Base-by-base conservation (phyloP, 352 stramenopile species). In the Thalassiosira pacifica region DNA sequence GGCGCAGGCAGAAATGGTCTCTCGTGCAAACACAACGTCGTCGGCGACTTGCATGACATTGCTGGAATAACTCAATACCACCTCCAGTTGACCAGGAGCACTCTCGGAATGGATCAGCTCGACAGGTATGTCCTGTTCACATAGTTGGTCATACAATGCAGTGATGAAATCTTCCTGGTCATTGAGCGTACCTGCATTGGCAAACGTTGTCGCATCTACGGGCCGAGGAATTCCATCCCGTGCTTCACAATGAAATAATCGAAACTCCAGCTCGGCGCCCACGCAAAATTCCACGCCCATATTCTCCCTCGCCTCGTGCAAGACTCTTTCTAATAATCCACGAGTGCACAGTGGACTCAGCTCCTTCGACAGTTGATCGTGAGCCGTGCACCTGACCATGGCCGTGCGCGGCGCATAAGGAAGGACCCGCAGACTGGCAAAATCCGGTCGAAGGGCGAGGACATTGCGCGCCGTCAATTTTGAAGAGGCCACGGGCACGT, bases 211-310 rank as follows among this genome's bases (percentile, higher is more conserved):
- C 22, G 53, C 4, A 82, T 95, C 91, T 5, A 93, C 77, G 22
- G 87, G 81, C n/a, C 82, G 52, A 16, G 69, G 37, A 26, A 18
- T 4, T 26, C 73, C 77, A 64, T 84, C 67, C 22, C 63, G 61
- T 80, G 70, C 72, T 27, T 85, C 79, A 40, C 71, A 10, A 45
- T 22, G 24, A 92, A 77, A 90, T 42, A 91, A 31, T 42, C 78
- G 76, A 70, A 95, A 94, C 76, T 95, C 91, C 1, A 95, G 42
- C 76, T 95, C 91, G 18, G 85, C 90, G 11, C 91, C 91, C 0
- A 94, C 75, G 16, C 76, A 88, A 86, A 95, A 93, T 55, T 72
- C 76, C 53, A 93, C 61, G 10, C 82, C 85, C 63, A 90, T 63
- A 18, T 82, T 32, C 65, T 83, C 27, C 29, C 66, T 84, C 22